These are phyloP conservation scores for Ilex paraguariensis DNA, from an alignment of 305 asterid species.

Conservation along the genomic window DNA sequence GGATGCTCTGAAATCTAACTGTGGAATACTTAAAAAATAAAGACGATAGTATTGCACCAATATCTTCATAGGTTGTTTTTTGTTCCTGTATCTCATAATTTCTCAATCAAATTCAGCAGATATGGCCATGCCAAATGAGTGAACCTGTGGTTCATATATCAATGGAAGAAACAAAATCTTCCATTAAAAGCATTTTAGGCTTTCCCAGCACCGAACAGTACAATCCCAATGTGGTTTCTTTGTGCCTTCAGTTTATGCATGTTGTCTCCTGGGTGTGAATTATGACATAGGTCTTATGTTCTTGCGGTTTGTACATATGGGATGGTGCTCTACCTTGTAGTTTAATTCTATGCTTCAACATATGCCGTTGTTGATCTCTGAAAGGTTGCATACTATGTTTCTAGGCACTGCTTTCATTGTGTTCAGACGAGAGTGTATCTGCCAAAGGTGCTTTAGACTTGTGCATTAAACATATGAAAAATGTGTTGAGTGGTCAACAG, in stretches of 20 bases:
- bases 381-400: conserved; percentile 16
- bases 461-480: conserved; percentile 84
- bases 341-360: not conserved
- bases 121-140: too few species aligned
- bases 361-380: not conserved
- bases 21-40: too few species aligned
- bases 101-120: too few species aligned
- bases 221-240: not conserved
- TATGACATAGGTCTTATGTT: too few species aligned
- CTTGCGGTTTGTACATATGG: conserved; percentile 9
- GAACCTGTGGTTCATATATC: too few species aligned
- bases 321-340: not conserved
- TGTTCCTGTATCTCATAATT: too few species aligned
- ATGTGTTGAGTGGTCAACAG: conserved; percentile 75
- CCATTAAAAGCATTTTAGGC: too few species aligned
- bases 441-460: conserved; percentile 94
- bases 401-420: conserved; percentile 82
- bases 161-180: too few species aligned
- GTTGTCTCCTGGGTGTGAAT: not conserved
- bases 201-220: too few species aligned
- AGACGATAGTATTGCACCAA: too few species aligned
- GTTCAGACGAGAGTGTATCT: conserved; percentile 77
- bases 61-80: too few species aligned
- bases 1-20: too few species aligned
- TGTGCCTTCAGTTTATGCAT: not conserved